phyloP scores from a whole-genome alignment of 257 asterid genomes.

The Lavandula angustifolia region DNA sequence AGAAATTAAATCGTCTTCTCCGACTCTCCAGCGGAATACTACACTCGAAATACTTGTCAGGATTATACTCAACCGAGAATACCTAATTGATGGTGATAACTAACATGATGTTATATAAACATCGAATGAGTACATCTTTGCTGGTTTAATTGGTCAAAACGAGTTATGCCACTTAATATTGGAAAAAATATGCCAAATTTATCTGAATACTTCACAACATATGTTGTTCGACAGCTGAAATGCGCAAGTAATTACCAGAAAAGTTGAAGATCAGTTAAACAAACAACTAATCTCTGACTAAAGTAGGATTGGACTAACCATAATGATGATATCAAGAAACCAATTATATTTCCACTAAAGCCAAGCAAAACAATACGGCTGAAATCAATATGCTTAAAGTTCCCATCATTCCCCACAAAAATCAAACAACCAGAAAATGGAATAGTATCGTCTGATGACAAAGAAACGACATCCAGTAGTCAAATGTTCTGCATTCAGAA shows the following conservation, averaged over 20 bases:
- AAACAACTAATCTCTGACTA: not conserved
- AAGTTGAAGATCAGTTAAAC: not conserved
- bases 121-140: no score
- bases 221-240: no score
- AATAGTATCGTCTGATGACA: not conserved
- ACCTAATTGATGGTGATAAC: no score
- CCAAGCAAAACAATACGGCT: slow-evolving; percentile 1
- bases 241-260: not conserved
- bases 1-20: no score
- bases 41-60: no score
- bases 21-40: no score
- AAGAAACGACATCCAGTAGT: slow-evolving; percentile 16
- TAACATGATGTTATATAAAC: no score
- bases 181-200: no score
- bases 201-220: no score
- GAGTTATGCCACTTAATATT: no score
- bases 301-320: not conserved
- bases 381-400: not conserved
- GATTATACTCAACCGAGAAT: no score
- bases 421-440: slow-evolving; percentile 8
- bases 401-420: not conserved
- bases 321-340: not conserved
- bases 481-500: slow-evolving; percentile 18
- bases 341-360: not conserved
- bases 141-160: no score